A percentile compares a stretch with the other conserved stretches of the same genome.
Conservation (phyloP, 2,329 filamentous ascomycete genomes). For the Cytospora piceicola region DNA sequence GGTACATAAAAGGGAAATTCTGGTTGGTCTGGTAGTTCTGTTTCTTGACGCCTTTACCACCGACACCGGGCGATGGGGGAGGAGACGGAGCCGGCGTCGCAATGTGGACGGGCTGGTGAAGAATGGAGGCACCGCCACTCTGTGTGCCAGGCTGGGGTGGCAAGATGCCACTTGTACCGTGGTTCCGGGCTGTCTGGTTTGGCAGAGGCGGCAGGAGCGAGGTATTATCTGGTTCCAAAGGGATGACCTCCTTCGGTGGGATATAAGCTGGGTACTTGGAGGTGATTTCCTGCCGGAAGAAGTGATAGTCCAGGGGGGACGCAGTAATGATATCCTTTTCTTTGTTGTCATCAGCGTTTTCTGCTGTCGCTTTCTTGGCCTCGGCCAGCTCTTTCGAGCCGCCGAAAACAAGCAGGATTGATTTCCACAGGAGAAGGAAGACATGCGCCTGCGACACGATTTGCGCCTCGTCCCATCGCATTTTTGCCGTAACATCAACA, state of each 20-base stretch:
- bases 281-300: slow-evolving; percentile 94
- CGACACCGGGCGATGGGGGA: slow-evolving; percentile 83
- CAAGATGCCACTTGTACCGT: slow-evolving; percentile 64
- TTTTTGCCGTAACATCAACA: slow-evolving; percentile 67
- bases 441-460: slow-evolving; percentile 66
- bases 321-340: slow-evolving; percentile 84
- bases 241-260: slow-evolving; percentile 80
- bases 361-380: slow-evolving; percentile 73
- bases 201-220: slow-evolving; percentile 86
- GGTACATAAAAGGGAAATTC: slow-evolving; percentile 97
- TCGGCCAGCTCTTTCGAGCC: slow-evolving; percentile 73
- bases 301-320: slow-evolving; percentile 92
- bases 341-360: slow-evolving; percentile 61
- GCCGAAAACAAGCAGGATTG: slow-evolving; percentile 82
- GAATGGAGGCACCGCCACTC: slow-evolving; percentile 72
- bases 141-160: slow-evolving; percentile 58
- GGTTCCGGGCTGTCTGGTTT: slow-evolving; percentile 69
- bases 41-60: slow-evolving; percentile 94
- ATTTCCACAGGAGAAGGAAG: slow-evolving; percentile 89
- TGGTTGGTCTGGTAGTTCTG: slow-evolving; percentile 99
- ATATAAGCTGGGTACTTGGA: slow-evolving; percentile 98
- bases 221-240: slow-evolving; percentile 86
- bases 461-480: slow-evolving; percentile 74
- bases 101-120: slow-evolving; percentile 96
- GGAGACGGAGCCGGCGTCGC: slow-evolving; percentile 97